Evolutionary conservation across 139 green algal genomes (phyloP).

Genomic region (Picochlorum sp.): DNA sequence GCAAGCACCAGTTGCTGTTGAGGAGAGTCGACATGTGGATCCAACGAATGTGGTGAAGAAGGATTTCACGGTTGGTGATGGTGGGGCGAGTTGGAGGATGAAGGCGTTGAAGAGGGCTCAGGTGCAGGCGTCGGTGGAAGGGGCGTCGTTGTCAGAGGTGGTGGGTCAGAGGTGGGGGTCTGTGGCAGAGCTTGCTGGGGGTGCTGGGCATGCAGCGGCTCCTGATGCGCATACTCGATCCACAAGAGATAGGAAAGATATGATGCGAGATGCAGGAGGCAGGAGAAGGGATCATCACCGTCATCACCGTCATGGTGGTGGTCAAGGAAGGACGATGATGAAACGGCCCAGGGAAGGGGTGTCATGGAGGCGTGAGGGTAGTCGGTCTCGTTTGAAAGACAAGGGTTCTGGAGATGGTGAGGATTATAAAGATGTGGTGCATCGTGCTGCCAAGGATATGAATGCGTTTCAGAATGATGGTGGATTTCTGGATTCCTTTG

Average conservation of each 20-base stretch:
- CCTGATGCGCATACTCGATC: slow-evolving; percentile 21
- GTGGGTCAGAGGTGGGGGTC: slow-evolving; percentile 77
- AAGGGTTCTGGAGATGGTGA: slow-evolving; percentile 10
- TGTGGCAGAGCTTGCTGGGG: slow-evolving; percentile 36
- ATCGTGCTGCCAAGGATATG: slow-evolving; percentile 34
- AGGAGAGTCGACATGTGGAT: slow-evolving; percentile 8
- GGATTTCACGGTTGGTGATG: slow-evolving; percentile 58
- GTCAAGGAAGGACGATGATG: neutral
- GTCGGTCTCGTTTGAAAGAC: neutral
- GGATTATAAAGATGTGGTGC: slow-evolving; percentile 3
- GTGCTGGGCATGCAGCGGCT: slow-evolving; percentile 42
- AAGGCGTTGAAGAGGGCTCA: slow-evolving; percentile 84
- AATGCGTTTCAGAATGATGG: slow-evolving; percentile 66
- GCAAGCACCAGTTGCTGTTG: neutral
- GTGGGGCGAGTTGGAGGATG: slow-evolving; percentile 81
- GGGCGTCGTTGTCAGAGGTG: slow-evolving; percentile 36
- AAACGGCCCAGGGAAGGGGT: neutral
- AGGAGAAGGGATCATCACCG: neutral
- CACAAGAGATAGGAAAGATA: slow-evolving; percentile 4
- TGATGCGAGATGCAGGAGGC: too few species aligned
- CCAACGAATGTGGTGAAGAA: slow-evolving; percentile 10
- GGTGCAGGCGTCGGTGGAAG: slow-evolving; percentile 53
- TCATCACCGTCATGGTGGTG: neutral
- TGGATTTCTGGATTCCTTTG: slow-evolving; percentile 56
- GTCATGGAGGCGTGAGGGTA: neutral